Percentiles rank a stretch among this genome's conserved stretches.
Conservation (phyloP, 1,139 yeast species). For the Diutina scorzettiae region DNA sequence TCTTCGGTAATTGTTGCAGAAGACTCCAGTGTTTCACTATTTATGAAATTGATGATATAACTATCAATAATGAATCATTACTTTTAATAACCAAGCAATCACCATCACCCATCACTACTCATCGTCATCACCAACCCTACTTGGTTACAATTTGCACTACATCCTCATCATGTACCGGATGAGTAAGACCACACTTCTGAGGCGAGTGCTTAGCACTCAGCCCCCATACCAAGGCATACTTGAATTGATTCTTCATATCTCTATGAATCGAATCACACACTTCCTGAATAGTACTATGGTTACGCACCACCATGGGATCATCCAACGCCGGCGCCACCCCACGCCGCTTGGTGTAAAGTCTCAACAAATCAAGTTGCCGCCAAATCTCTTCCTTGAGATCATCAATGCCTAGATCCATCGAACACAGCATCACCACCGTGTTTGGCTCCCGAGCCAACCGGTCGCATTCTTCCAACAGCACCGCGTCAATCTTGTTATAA, state of each 20-base stretch:
- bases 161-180: conserved; percentile 83
- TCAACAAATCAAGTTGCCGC: conserved; percentile 76
- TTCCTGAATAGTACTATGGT: conserved; percentile 80
- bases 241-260: conserved; percentile 83
- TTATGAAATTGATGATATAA: too few species aligned
- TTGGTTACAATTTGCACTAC: conserved; percentile 91
- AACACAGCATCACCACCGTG: conserved; percentile 94
- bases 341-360: conserved; percentile 96
- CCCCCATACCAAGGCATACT: conserved; percentile 85
- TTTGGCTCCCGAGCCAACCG: conserved; percentile 82
- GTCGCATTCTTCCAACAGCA: conserved; percentile 87
- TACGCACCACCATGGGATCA: conserved; percentile 87
- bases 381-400: conserved; percentile 92
- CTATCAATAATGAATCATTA: too few species aligned
- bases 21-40: too few species aligned
- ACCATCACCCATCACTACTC: too few species aligned
- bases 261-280: conserved; percentile 96
- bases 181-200: conserved; percentile 85
- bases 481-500: conserved; percentile 88
- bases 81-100: too few species aligned
- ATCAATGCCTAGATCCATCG: conserved; percentile 93
- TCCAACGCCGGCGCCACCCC: conserved; percentile 87
- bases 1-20: too few species aligned
- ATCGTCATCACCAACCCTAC: conserved; percentile 10
- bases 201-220: conserved; percentile 95